A percentile compares a stretch with the other conserved stretches of the same genome.
These are phyloP conservation scores for Cyamopsis tetragonoloba DNA, from an alignment of 306 rosid genomes.

Conservation along the genomic window DNA sequence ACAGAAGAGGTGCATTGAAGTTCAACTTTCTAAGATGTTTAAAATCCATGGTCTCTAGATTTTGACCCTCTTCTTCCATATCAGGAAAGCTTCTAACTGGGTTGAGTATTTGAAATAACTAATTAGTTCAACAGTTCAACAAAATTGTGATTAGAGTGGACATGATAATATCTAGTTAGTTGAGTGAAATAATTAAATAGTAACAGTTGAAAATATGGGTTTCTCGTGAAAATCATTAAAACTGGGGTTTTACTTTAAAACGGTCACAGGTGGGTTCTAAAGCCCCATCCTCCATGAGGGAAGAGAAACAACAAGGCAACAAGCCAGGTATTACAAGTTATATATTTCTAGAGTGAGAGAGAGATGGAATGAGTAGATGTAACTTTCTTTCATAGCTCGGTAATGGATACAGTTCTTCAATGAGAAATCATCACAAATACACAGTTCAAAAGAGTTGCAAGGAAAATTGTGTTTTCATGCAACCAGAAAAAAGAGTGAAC, in stretches of 20 bases:
- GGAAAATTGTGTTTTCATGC: slow-evolving; percentile 41
- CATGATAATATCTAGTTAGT: too few species aligned
- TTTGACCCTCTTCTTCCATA: not conserved
- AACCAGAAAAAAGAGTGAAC: slow-evolving; percentile 30
- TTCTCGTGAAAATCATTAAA: slow-evolving; percentile 52
- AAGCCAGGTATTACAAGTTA: too few species aligned
- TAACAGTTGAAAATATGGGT: slow-evolving; percentile 47
- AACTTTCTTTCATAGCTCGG: too few species aligned
- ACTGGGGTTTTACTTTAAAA: slow-evolving; percentile 33
- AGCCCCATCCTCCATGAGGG: slow-evolving; percentile 25
- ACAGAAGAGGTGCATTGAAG: slow-evolving; percentile 64
- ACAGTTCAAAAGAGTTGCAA: not conserved
- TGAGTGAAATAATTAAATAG: slow-evolving; percentile 41
- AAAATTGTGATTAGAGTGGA: too few species aligned
- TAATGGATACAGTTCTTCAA: too few species aligned
- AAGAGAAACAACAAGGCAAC: not conserved
- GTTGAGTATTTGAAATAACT: slow-evolving; percentile 16
- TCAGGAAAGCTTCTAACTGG: not conserved
- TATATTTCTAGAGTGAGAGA: too few species aligned
- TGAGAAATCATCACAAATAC: slow-evolving; percentile 17
- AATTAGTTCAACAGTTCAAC: too few species aligned
- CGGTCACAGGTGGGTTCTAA: slow-evolving; percentile 43
- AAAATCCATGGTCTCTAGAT: slow-evolving; percentile 26
- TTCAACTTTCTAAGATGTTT: slow-evolving; percentile 58
- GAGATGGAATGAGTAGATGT: too few species aligned